Base-by-base conservation (phyloP, 2,329 filamentous ascomycete genomes). In the Diaporthe eres region DNA sequence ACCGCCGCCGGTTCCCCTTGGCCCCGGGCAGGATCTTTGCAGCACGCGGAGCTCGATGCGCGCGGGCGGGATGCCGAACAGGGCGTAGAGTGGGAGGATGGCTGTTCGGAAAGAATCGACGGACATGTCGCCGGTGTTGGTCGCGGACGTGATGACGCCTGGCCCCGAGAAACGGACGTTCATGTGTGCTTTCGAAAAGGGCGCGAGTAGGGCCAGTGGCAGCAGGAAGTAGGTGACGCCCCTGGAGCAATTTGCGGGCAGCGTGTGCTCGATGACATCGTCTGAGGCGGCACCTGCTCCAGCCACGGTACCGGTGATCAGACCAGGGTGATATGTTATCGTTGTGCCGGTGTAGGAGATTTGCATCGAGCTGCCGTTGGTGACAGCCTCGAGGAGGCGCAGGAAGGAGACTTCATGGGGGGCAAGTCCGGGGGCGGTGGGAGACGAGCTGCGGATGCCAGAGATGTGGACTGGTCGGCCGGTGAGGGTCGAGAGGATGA, bases 321-420 rank as follows among this genome's bases (percentile, higher is more conserved):
- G 88, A 49, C 97, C 97, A 0, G 97, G 97, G 79, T 94, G 94
- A 86, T 97, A 99, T 51, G 96, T 93, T 74, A 99, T 91, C 1
- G 95, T 96, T 0, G 97, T 98, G 82, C 97, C 97, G 1, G 95
- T 98, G 86, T 98, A 97, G 15, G 95, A 98, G 80, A 99, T 98
- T 82, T 98, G 96, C 86, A 98, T 95, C 74, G 94, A 92, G 75
- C 94, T 94, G 85, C 97, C 97, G 88, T 99, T 99, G 82, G 97
- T 99, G 81, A 99, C 90, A 79, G 95, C 91, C 85, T 98, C 97
- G 82, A 99, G 92, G 25, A 99, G 94, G 75, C 97, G 96, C 44
- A 99, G 90, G 85, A 99, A 96, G 63, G 97, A 98, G 81, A 98
- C 93, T 86, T 99, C 97, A 87, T 98, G 94, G 67, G 95, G 93